Base-by-base conservation (phyloP, 345 rosid genomes). In the Psidium guajava region DNA sequence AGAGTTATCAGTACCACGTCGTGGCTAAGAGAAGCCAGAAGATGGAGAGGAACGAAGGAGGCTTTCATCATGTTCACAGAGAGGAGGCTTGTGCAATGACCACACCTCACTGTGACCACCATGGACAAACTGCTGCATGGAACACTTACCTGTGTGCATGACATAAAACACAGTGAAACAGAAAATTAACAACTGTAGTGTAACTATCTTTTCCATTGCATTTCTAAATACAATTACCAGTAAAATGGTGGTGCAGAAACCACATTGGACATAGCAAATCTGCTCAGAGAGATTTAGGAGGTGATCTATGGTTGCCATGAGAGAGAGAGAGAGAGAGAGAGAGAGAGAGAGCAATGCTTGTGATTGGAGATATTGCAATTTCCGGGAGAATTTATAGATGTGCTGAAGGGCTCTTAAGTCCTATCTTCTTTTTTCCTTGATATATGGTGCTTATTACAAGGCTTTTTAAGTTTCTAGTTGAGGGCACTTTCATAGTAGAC, bases 261-360 rank as follows among this genome's bases (percentile, higher is more conserved):
- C 98, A 88, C 98, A 97, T 87, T 96, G 96, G n/a, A 97, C 98
- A 86, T 96, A 95, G 91, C 97, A 97, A 88, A 97, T 93, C 93
- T 97, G 96, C 81, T 96, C 98, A 25, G 98, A 94, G 77, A 92
- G 93, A 91, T 95, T 96, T 87, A 95, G 90, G 84, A 92, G 90
- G 83, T 91, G 93, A 87, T 88, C 93, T 83, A 94, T 83, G 84
- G 92, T 89, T 64, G 95, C 91, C 98, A 97, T 85, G 87, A 50
- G 83, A 51, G 20, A 80, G 86, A 54, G 85, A 27, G 69, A 36
- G 85, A 85, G 84, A 84, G 81, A 47, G 83, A 80, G 86, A 54
- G 85, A 27, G 69, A 36, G 85, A 85, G 84, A 84, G 81, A 47
- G 83, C 59, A 82, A 81, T 44, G 54, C 52, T 20, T 64, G 75